These are phyloP conservation scores for Neopestalotiopsis sp. DNA, from an alignment of 2,329 filamentous ascomycete species.

Conservation along the genomic window DNA sequence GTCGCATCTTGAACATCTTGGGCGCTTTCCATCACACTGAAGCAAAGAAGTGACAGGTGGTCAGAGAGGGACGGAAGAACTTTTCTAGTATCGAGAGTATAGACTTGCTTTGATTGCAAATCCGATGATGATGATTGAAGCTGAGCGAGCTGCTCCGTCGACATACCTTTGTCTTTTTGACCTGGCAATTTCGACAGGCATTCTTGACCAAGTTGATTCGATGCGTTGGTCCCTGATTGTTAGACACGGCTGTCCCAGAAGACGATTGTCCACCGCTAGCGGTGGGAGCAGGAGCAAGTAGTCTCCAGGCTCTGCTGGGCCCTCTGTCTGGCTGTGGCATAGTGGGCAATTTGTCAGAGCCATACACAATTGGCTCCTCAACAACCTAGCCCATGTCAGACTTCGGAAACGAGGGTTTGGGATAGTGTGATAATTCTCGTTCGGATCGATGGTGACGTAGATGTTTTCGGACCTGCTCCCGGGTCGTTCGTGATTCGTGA, in stretches of 20 bases:
- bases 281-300: slow-evolving; percentile 8
- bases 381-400: not conserved
- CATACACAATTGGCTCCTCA: not conserved
- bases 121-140: too few relatives aligned
- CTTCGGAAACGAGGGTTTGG: not conserved
- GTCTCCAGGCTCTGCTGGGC: not conserved
- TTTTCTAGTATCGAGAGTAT: not conserved
- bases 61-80: not conserved
- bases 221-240: not conserved
- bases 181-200: slow-evolving; percentile 8
- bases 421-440: too few relatives aligned
- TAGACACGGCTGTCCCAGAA: not conserved
- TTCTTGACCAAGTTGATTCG: slow-evolving; percentile 8
- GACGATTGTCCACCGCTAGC: not conserved
- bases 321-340: not conserved
- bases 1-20: slow-evolving; percentile 12
- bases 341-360: not conserved
- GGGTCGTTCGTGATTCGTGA: too few relatives aligned
- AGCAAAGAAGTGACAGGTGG: not conserved
- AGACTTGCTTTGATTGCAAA: too few relatives aligned
- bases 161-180: slow-evolving; percentile 17
- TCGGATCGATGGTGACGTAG: too few relatives aligned
- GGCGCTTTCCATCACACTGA: slow-evolving; percentile 17
- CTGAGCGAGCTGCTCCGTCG: not conserved
- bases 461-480: too few relatives aligned